phyloP scores from a whole-genome alignment of 2,329 filamentous ascomycete species.

The Phyllosticta citriasiana region DNA sequence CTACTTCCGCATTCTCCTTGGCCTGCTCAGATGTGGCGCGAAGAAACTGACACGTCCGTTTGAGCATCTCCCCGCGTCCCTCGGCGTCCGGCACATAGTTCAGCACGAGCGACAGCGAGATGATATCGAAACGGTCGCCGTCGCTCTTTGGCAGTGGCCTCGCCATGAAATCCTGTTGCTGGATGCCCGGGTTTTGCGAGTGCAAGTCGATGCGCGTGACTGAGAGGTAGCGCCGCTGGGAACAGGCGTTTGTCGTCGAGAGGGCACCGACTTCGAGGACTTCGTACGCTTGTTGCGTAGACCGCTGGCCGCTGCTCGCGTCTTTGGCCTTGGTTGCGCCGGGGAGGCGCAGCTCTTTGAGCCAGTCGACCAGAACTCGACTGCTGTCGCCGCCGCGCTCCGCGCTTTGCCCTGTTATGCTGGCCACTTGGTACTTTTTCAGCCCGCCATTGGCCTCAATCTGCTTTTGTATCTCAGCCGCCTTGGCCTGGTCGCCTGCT shows the following conservation, averaged over 20 bases:
- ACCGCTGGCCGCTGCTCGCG: not conserved
- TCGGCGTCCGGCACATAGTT: slow-evolving; percentile 81
- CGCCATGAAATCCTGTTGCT: slow-evolving; percentile 90
- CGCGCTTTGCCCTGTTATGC: slow-evolving; percentile 50
- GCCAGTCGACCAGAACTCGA: slow-evolving; percentile 49
- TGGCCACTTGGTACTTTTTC: slow-evolving; percentile 51
- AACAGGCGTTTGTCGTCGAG: slow-evolving; percentile 76
- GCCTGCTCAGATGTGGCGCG: slow-evolving; percentile 1
- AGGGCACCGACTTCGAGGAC: slow-evolving; percentile 87
- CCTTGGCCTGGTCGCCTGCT: slow-evolving; percentile 29
- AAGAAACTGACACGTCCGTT: slow-evolving; percentile 26
- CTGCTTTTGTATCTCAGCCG: slow-evolving; percentile 35
- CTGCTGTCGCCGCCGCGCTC: slow-evolving; percentile 56
- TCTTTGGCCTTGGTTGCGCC: not conserved
- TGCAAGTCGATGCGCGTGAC: slow-evolving; percentile 83
- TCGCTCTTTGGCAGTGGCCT: slow-evolving; percentile 58
- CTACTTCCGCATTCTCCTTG: not conserved
- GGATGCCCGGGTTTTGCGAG: slow-evolving; percentile 70
- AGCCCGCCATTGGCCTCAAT: slow-evolving; percentile 50
- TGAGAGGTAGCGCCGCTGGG: slow-evolving; percentile 55
- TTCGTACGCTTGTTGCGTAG: slow-evolving; percentile 32
- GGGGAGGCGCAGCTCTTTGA: slow-evolving; percentile 23
- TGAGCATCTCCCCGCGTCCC: slow-evolving; percentile 74
- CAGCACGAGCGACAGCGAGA: slow-evolving; percentile 84
- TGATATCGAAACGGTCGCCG: slow-evolving; percentile 68